Conservation (phyloP, 2,329 filamentous ascomycete species). For the Didymella pomorum region DNA sequence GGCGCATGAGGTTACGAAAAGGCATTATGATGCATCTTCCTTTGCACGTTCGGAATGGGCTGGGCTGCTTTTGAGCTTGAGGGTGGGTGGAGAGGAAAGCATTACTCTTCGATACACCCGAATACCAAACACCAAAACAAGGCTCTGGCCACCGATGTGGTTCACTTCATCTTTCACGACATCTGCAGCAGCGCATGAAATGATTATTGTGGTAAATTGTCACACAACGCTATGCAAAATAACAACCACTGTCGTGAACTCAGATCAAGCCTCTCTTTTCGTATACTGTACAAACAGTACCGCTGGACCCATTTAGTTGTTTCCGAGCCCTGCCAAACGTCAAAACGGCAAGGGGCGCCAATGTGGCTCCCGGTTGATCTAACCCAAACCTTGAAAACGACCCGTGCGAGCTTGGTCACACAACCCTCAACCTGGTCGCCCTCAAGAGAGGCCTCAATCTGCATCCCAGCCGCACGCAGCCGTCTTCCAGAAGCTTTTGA, state of each 20-base stretch:
- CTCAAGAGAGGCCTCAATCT: not conserved
- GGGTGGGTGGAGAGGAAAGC: conserved; percentile 36
- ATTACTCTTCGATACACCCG: conserved; percentile 45
- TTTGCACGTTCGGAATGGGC: conserved; percentile 43
- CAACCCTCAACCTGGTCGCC: conserved; percentile 11
- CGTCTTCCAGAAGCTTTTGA: conserved; percentile 3
- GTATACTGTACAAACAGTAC: not conserved
- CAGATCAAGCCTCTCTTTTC: not conserved
- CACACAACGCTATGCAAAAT: not conserved
- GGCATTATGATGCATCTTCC: conserved; percentile 44
- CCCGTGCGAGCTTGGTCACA: conserved; percentile 5
- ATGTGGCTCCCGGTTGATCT: not conserved
- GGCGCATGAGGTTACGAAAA: conserved; percentile 45
- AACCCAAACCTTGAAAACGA: not conserved
- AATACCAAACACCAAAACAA: conserved; percentile 38
- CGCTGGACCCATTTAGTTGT: not conserved
- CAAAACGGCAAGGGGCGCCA: conserved; percentile 3
- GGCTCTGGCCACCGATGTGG: conserved; percentile 34
- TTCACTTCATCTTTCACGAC: not conserved
- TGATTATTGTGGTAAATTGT: not conserved
- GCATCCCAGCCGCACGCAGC: not conserved
- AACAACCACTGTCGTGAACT: not conserved
- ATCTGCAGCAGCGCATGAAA: not conserved
- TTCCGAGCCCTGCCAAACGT: conserved; percentile 2
- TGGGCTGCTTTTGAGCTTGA: conserved; percentile 38